Conservation (phyloP, 2,329 filamentous ascomycete genomes). For the Colletotrichum destructivum region DNA sequence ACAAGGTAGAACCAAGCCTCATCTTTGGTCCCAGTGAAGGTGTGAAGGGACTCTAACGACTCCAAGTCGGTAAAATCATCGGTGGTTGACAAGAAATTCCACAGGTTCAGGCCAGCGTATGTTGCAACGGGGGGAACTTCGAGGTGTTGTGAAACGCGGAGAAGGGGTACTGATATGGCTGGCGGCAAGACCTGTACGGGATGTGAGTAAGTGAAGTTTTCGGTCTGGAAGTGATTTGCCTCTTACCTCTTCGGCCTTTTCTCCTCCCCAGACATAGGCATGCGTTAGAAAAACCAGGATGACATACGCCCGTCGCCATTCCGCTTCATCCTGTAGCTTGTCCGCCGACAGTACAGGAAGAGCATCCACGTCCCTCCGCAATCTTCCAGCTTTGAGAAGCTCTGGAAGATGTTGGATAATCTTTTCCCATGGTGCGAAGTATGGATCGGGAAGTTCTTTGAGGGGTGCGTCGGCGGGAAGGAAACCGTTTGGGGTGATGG, state of each 20-base stretch:
- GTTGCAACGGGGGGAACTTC: conserved; percentile 92
- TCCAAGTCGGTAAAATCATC: conserved; percentile 75
- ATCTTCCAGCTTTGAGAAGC: conserved; percentile 74
- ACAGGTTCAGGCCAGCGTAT: conserved; percentile 88
- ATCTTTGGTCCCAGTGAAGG: conserved; percentile 89
- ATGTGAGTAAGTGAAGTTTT: conserved; percentile 33
- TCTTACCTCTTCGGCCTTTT: conserved; percentile 78
- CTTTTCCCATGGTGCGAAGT: conserved; percentile 86
- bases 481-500: conserved; percentile 76
- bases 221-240: too few relatives aligned
- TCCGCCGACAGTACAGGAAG: conserved; percentile 81
- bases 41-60: conserved; percentile 80
- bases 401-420: conserved; percentile 77
- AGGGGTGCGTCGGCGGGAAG: conserved; percentile 81
- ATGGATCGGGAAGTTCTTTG: conserved; percentile 74
- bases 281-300: conserved; percentile 86
- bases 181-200: conserved; percentile 75
- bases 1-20: conserved; percentile 97
- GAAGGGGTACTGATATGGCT: conserved; percentile 82
- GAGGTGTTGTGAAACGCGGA: conserved; percentile 79
- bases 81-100: conserved; percentile 82
- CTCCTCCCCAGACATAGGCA: conserved; percentile 91
- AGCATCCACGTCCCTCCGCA: conserved; percentile 74
- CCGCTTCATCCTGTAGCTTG: conserved; percentile 73
- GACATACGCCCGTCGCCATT: conserved; percentile 88